Percentiles rank a stretch among this genome's conserved stretches.
phyloP scores from a whole-genome alignment of 192 early-diverging fungal species.

The Coemansia sp. region DNA sequence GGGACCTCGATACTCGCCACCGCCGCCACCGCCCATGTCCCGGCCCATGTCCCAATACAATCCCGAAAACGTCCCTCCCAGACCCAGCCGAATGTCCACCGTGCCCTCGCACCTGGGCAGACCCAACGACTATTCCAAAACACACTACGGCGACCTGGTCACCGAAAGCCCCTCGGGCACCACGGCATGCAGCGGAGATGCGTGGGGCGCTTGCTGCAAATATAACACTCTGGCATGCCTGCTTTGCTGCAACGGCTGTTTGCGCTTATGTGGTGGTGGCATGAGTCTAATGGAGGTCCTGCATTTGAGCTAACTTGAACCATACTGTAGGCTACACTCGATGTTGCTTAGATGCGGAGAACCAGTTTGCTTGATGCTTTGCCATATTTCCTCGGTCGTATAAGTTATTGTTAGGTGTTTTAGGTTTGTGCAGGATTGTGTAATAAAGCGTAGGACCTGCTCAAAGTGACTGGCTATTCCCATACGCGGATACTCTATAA shows the following conservation, averaged over 20 bases:
- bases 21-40: conserved; percentile 8
- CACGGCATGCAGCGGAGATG: conserved; percentile 33
- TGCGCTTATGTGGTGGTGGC: conserved; percentile 41
- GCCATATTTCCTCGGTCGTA: not conserved
- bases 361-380: too few relatives aligned
- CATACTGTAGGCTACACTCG: too few relatives aligned
- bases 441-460: too few relatives aligned
- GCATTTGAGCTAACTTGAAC: conserved; percentile 13
- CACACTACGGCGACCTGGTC: conserved; percentile 47
- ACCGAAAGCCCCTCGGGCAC: conserved; percentile 20
- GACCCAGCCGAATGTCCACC: conserved; percentile 15
- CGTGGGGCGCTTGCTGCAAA: conserved; percentile 49
- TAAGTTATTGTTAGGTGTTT: not conserved
- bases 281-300: conserved; percentile 44
- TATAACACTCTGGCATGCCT: conserved; percentile 43
- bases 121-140: conserved; percentile 7
- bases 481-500: too few relatives aligned
- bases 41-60: conserved; percentile 16
- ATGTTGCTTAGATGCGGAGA: too few relatives aligned
- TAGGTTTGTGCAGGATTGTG: not conserved
- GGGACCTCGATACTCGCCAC: conserved; percentile 15
- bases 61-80: not conserved
- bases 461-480: too few relatives aligned
- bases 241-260: conserved; percentile 48
- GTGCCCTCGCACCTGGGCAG: conserved; percentile 5